A percentile compares a stretch with the other conserved stretches of the same genome.
phyloP scores from a whole-genome alignment of 2,329 filamentous ascomycete species.

The Aspergillus sp. region DNA sequence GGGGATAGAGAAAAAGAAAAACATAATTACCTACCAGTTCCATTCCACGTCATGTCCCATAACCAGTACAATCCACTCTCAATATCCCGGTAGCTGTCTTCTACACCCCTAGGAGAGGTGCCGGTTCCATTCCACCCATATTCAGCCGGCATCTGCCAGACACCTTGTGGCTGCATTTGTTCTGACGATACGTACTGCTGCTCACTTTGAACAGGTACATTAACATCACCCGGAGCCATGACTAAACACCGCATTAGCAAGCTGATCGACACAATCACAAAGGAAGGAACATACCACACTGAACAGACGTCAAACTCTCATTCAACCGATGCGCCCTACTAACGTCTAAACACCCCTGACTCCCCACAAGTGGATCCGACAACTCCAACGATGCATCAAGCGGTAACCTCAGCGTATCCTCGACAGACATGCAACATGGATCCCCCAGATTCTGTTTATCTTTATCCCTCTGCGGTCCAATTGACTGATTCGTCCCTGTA shows the following conservation, averaged over 20 bases:
- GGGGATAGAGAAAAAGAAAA: background rate
- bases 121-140: slow-evolving; percentile 8
- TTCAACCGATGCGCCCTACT: slow-evolving; percentile 13
- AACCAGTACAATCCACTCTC: slow-evolving; percentile 25
- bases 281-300: slow-evolving; percentile 11
- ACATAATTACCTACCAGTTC: slow-evolving; percentile 2
- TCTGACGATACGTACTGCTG: background rate
- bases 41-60: slow-evolving; percentile 24
- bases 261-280: background rate
- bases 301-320: slow-evolving; percentile 18
- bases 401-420: slow-evolving; percentile 18
- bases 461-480: background rate
- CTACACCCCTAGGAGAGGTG: background rate
- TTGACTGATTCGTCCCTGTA: slow-evolving; percentile 1
- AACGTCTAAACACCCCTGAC: slow-evolving; percentile 6
- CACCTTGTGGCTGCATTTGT: background rate
- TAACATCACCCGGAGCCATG: slow-evolving; percentile 6
- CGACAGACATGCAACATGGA: slow-evolving; percentile 12
- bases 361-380: slow-evolving; percentile 1
- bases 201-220: background rate
- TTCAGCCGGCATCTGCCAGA: slow-evolving; percentile 4
- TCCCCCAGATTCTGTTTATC: background rate
- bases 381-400: slow-evolving; percentile 10
- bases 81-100: slow-evolving; percentile 6
- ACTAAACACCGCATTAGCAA: slow-evolving; percentile 4